phyloP scores from a whole-genome alignment of 2,329 filamentous ascomycete genomes.

The Fusarium sp. region DNA sequence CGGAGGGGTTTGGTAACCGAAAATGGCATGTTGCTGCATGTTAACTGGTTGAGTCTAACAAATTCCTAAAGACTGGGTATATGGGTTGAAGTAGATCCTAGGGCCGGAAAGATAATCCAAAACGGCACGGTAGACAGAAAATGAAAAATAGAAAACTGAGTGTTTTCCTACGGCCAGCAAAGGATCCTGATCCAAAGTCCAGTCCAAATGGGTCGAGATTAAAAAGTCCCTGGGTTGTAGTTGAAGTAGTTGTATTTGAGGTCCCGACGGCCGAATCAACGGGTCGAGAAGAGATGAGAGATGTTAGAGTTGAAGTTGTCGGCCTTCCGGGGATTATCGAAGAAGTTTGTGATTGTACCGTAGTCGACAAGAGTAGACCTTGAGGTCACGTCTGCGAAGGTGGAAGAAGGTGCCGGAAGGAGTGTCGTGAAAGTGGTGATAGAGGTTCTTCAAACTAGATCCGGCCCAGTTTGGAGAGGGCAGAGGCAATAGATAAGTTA shows the following conservation, averaged over 20 bases:
- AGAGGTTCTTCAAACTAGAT: constrained; percentile 43
- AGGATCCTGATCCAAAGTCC: constrained; percentile 47
- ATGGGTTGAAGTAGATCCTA: constrained; percentile 32
- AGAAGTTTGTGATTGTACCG: constrained; percentile 18
- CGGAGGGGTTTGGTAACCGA: constrained; percentile 69
- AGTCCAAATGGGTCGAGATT: constrained; percentile 44
- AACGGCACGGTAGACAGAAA: constrained; percentile 42
- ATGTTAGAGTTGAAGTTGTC: constrained; percentile 19
- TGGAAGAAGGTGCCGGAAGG: constrained; percentile 50
- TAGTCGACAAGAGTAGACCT: constrained; percentile 44
- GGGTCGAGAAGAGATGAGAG: constrained; percentile 55
- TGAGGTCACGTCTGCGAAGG: constrained; percentile 44
- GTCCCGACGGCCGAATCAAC: constrained; percentile 62
- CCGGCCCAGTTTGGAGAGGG: constrained; percentile 34
- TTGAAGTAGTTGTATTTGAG: constrained; percentile 38
- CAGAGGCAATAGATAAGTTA: constrained; percentile 46
- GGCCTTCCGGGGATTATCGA: constrained; percentile 38
- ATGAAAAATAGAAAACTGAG: constrained; percentile 41
- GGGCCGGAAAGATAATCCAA: constrained; percentile 39
- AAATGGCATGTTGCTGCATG: constrained; percentile 70
- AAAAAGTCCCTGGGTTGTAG: constrained; percentile 37
- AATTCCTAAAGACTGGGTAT: constrained; percentile 41
- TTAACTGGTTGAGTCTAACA: constrained; percentile 54
- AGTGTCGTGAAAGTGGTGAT: constrained; percentile 54
- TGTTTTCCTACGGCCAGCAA: constrained; percentile 44